A percentile compares a stretch with the other conserved stretches of the same genome.
Conservation (phyloP, 805 yeast genomes). For the Teunomyces panamensis region DNA sequence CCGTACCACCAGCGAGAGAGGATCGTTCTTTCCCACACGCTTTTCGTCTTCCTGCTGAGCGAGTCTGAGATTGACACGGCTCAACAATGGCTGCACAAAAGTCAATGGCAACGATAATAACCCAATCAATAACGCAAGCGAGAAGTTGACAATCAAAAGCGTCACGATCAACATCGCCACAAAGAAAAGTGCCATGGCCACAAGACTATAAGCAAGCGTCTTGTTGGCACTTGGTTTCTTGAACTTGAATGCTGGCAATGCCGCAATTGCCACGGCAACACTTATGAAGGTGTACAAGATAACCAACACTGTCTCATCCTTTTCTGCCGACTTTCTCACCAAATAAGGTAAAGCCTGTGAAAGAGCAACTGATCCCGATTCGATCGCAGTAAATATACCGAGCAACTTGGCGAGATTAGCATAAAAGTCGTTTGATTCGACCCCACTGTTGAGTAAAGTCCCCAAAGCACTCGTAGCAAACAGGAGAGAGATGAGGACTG, state of each 20-base stretch:
- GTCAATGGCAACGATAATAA: constrained; percentile 73
- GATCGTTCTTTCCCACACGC: constrained; percentile 2
- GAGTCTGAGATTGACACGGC: not conserved
- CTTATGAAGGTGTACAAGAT: constrained; percentile 17
- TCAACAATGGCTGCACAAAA: constrained; percentile 44
- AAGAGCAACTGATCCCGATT: constrained; percentile 18
- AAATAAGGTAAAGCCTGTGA: constrained; percentile 26
- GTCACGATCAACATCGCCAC: constrained; percentile 71
- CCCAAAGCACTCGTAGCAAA: constrained; percentile 69
- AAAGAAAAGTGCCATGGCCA: constrained; percentile 49
- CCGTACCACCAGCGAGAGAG: constrained; percentile 1
- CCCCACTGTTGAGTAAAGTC: constrained; percentile 45
- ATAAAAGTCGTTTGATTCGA: constrained; percentile 21
- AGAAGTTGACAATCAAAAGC: constrained; percentile 76
- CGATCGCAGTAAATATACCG: constrained; percentile 27
- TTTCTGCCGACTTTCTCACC: constrained; percentile 10
- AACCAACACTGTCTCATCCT: constrained; percentile 13
- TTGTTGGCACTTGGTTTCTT: constrained; percentile 14
- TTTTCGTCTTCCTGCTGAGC: not conserved
- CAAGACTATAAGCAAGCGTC: constrained; percentile 21
- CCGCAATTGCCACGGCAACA: constrained; percentile 12
- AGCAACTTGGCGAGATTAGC: constrained; percentile 22
- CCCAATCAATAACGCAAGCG: constrained; percentile 74
- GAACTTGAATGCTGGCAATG: constrained; percentile 11
- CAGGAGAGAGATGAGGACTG: constrained; percentile 64